These are phyloP conservation scores for Mucor irregularis DNA, from an alignment of 371 early-diverging fungal species.

Conservation along the genomic window DNA sequence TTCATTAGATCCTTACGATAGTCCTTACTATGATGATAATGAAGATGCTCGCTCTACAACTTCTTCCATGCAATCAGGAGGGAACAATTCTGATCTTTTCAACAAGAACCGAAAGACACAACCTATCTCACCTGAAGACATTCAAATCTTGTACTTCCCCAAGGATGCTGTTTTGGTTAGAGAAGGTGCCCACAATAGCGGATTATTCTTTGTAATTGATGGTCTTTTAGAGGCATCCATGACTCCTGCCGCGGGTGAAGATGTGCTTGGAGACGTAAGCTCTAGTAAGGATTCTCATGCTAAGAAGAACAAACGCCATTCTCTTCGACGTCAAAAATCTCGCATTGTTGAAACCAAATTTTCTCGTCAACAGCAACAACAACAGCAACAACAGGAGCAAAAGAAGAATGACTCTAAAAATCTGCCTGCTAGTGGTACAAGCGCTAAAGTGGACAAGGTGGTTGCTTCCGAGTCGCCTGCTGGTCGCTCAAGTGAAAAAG, in stretches of 20 bases:
- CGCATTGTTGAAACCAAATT: constrained; percentile 10
- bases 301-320: neutral
- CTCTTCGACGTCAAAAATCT: constrained; percentile 5
- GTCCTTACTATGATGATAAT: constrained; percentile 38
- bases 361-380: neutral
- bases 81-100: constrained; percentile 15
- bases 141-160: constrained; percentile 71
- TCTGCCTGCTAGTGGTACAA: neutral
- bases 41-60: constrained; percentile 36
- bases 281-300: neutral
- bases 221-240: constrained; percentile 84
- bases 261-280: constrained; percentile 25
- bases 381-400: neutral
- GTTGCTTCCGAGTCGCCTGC: constrained; percentile 44
- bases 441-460: constrained; percentile 19
- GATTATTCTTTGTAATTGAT: constrained; percentile 91
- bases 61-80: constrained; percentile 46
- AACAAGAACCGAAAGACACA: constrained; percentile 13
- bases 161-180: constrained; percentile 74
- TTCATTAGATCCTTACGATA: constrained; percentile 31
- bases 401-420: neutral
- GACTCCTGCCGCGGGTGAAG: constrained; percentile 42
- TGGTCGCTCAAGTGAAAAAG: constrained; percentile 24
- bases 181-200: constrained; percentile 85
- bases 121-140: constrained; percentile 56